Evolutionary conservation across 2,329 filamentous ascomycete genomes (phyloP), one percentile per base, ranked within the genome.

Genomic region (Xylariaceae sp.): DNA sequence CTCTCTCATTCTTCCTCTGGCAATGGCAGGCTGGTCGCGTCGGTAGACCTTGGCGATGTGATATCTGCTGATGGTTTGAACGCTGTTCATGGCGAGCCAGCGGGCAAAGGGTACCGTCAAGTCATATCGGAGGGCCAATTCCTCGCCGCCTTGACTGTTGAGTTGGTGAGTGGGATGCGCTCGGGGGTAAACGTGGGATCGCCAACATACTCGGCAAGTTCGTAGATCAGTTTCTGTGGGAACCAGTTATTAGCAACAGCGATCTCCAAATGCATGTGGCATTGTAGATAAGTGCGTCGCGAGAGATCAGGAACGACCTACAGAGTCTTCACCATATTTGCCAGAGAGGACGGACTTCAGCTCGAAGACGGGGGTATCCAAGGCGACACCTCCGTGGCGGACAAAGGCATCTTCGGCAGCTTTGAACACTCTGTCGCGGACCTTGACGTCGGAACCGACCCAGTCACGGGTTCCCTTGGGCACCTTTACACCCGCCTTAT

Each of bases 401-500:
- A 88, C 86, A 54, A 66, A 66, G 31, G 63, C 63, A 14, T 63
- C 53, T 49, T 58, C 59, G 42, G 64, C 64, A 60, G 80, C 82
- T 62, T 70, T 76, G 71, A 88, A 92, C 73, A 93, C 91, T 68
- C 86, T 83, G 71, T 92, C 88, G 63, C 89, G 84, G 65, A 93
- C 84, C 66, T 90, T 81, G 78, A 91, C 88, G 68, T 91, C 86
- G 71, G 81, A 81, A 61, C 87, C 88, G 66, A 84, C 80, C 88
- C 87, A 96, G 71, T 96, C 91, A 69, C 90, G 89, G 60, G 90
- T 96, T 62, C 91, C 90, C 80, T 96, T 96, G 57, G 90, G 89
- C 66, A 87, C 89, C 79, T 96, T 96, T 69, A 95, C 34, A 9
- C 13, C 34, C 34, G 34, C 34, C 34, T 38, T 38, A 10, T 38